Percentiles rank a stretch among this genome's conserved stretches.
Evolutionary conservation across 1,284 basidiomycete species (phyloP).

Genomic region (Ganoderma lingzhi): DNA sequence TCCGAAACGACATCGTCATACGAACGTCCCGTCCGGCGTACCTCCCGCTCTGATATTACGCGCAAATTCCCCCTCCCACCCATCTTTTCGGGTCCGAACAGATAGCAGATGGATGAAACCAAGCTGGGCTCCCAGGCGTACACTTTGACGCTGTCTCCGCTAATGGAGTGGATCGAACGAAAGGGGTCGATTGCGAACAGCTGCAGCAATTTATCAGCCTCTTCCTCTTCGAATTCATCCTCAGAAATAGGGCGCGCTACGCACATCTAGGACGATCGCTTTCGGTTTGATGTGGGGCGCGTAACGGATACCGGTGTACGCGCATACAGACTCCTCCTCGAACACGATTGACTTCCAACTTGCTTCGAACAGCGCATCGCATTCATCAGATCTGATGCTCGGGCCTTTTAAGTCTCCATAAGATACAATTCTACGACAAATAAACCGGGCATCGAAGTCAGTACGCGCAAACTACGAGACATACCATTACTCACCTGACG

Average conservation of each 20-base stretch:
- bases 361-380: constrained; percentile 1
- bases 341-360: constrained; percentile 9
- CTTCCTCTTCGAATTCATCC: not conserved
- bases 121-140: constrained; percentile 28
- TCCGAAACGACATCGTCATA: constrained; percentile 25
- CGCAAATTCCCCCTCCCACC: constrained; percentile 32
- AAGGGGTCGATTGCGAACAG: constrained; percentile 23
- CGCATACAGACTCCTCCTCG: not conserved
- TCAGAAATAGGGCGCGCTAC: not conserved
- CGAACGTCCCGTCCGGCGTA: constrained; percentile 12
- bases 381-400: not conserved
- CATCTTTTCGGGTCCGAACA: constrained; percentile 25
- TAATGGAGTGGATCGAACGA: constrained; percentile 4
- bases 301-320: not conserved
- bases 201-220: constrained; percentile 12
- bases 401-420: not conserved
- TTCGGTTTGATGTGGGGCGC: constrained; percentile 5
- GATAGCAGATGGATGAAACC: constrained; percentile 21
- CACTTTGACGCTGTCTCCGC: constrained; percentile 25
- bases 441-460: not conserved
- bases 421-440: constrained; percentile 21
- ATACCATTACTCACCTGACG: not conserved
- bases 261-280: not conserved
- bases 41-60: constrained; percentile 25
- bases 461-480: no score